Evolutionary conservation across 2,329 filamentous ascomycete species (phyloP).

Genomic region (Botrytis porri): DNA sequence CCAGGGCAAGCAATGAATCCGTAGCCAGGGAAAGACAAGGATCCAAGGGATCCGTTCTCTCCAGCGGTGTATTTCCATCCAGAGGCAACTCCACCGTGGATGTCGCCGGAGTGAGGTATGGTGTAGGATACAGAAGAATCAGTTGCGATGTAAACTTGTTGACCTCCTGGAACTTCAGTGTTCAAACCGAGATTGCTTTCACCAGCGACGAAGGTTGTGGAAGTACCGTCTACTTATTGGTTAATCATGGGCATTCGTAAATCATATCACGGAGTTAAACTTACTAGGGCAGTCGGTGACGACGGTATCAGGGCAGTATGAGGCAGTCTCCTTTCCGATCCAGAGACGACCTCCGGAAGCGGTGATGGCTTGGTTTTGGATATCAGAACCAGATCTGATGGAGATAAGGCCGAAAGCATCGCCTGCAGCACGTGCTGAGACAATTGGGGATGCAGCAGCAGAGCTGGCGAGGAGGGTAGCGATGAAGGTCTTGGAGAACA

Average conservation of each 20-base stretch:
- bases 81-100: background rate
- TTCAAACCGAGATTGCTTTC: background rate
- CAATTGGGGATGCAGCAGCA: conserved; percentile 18
- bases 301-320: conserved; percentile 28
- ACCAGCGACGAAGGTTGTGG: background rate
- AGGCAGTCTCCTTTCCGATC: conserved; percentile 10
- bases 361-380: conserved; percentile 14
- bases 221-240: background rate
- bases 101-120: background rate
- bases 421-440: background rate
- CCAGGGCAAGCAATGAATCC: conserved; percentile 15
- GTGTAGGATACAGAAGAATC: background rate
- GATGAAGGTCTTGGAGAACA: conserved; percentile 23
- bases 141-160: conserved; percentile 6
- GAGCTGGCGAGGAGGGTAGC: conserved; percentile 19
- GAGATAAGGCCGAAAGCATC: conserved; percentile 25
- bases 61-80: conserved; percentile 5
- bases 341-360: background rate
- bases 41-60: background rate
- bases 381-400: background rate
- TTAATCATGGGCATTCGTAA: background rate
- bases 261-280: background rate
- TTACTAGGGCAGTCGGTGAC: background rate
- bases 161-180: conserved; percentile 9
- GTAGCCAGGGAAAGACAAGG: background rate